Evolutionary conservation across 2,329 filamentous ascomycete species (phyloP).

Genomic region (Phaeosphaeriaceae sp.): DNA sequence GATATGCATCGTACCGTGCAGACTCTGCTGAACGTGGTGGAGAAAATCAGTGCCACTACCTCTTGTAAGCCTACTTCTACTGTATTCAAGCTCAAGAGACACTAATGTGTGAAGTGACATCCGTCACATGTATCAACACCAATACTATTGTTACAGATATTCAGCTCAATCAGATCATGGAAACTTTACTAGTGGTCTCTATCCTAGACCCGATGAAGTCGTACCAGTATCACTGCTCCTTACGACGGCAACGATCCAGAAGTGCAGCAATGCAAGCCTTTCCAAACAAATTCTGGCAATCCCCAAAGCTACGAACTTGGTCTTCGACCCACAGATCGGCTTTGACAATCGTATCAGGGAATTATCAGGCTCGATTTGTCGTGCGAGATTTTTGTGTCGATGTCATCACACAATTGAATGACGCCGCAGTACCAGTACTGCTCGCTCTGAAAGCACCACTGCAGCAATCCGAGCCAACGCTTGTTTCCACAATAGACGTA

Average conservation of each 20-base stretch:
- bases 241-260: neutral
- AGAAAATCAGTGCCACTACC: neutral
- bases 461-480: neutral
- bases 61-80: neutral
- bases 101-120: neutral
- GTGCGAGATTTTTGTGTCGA: constrained; percentile 5
- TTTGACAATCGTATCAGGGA: constrained; percentile 1
- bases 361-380: neutral
- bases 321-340: neutral
- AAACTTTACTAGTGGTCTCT: neutral
- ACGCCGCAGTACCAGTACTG: neutral
- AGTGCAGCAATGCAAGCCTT: neutral
- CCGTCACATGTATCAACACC: neutral
- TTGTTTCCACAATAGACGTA: neutral
- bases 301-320: neutral
- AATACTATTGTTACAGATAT: neutral
- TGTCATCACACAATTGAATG: constrained; percentile 2
- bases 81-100: neutral
- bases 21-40: neutral
- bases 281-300: neutral
- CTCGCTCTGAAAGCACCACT: constrained; percentile 4
- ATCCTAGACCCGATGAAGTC: neutral
- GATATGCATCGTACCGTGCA: constrained; percentile 8
- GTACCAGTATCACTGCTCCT: neutral
- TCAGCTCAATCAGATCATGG: neutral